Evolutionary conservation across 116 monocot species (phyloP), one percentile per base, ranked within the genome.

Genomic region (Trichopus zeylanicus): DNA sequence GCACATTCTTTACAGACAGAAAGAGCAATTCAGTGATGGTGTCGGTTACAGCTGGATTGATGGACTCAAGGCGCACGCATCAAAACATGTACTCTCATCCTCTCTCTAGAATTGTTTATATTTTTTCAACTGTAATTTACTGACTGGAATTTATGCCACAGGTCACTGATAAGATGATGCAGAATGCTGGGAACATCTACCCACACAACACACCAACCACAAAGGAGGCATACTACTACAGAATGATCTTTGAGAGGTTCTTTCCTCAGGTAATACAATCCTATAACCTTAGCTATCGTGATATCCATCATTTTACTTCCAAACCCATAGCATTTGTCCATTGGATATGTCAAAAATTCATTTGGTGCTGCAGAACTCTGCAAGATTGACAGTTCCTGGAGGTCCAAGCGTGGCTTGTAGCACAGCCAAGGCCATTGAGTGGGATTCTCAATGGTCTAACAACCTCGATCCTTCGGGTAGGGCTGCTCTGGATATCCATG

Each of bases 1-100:
- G 84, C 81, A 89, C 57, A 87, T 95, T 28, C 95, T 95, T 21
- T 95, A 87, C 51, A 76, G 86, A 67, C 90, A 95, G 72, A 89
- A 95, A 63, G 95, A 95, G 62, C 95, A 90, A 71, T 95, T 95
- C 77, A 95, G 95, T 56, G 90, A 86, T 55, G 95, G 95, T 32
- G 95, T 95, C 22, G 90, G 86, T 13, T 95, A 84, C 48, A 87
- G 81, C 60, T 87, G 90, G 95, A 95, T 95, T 54, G 95, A 90
- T 65, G 90, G 95, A 31, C 79, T 95, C 31, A 89, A 89, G 60
- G 64, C 87, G 26, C 86, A 89, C 60, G 79, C 90, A 8, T 78
- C 71, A n/a, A 23, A 46, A 57, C 70, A 70, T 70, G 79, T 80
- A 37, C 4, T 28, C 4, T 46, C 42, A 19, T 5, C 0, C 11